phyloP scores from a whole-genome alignment of 345 rosid genomes.

The Brassica nigra region DNA sequence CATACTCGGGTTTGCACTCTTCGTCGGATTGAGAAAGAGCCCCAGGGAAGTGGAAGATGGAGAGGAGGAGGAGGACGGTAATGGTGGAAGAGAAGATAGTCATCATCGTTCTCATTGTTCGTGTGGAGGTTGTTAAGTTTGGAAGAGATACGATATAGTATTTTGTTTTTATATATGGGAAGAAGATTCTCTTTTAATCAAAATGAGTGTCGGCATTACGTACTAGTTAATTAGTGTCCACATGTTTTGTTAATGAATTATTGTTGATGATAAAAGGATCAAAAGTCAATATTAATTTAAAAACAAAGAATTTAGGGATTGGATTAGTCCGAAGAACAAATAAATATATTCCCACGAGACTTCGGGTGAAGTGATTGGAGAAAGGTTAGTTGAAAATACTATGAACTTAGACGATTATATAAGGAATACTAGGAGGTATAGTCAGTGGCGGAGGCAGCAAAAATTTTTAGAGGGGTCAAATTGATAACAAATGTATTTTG shows the following conservation, averaged over 20 bases:
- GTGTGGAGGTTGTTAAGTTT: background rate
- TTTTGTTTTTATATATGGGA: background rate
- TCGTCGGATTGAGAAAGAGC: slow-evolving; percentile 20
- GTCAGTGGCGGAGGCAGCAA: too few species aligned
- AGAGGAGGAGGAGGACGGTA: slow-evolving; percentile 17
- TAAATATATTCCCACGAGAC: too few species aligned
- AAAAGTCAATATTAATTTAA: too few species aligned
- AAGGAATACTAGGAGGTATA: too few species aligned
- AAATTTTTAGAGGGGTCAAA: too few species aligned
- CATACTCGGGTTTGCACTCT: slow-evolving; percentile 23
- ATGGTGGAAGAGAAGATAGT: background rate
- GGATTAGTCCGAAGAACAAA: too few species aligned
- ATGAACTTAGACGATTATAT: too few species aligned
- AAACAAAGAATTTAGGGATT: too few species aligned
- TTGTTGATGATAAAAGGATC: background rate
- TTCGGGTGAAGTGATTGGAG: too few species aligned
- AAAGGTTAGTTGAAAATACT: too few species aligned
- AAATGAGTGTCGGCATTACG: background rate
- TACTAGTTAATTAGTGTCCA: background rate
- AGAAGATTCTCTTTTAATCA: background rate
- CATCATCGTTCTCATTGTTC: background rate
- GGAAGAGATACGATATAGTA: background rate
- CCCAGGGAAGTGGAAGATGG: slow-evolving; percentile 26
- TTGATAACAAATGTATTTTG: too few species aligned
- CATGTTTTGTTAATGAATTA: background rate